Conservation (phyloP, 202 grass and related monocot genomes). For the Digitaria exilis region DNA sequence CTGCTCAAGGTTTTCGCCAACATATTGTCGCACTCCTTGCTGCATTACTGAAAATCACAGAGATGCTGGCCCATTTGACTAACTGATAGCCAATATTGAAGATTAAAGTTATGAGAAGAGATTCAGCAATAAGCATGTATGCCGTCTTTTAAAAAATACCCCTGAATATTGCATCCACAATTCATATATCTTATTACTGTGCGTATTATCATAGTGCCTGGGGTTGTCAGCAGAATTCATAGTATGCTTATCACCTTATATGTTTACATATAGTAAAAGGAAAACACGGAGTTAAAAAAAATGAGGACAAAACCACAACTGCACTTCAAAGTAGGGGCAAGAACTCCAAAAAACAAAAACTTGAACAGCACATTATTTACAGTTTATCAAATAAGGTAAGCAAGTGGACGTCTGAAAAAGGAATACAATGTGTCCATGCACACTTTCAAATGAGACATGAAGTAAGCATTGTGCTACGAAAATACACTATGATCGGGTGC, state of each 20-base stretch:
- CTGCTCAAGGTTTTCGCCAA: slow-evolving; percentile 65
- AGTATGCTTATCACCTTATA: not conserved
- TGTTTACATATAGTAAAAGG: not conserved
- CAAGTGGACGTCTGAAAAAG: not conserved
- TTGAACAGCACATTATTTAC: not conserved
- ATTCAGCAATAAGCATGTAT: not conserved
- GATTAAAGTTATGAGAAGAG: not conserved
- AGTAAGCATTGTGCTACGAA: not conserved
- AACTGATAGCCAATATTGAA: not conserved
- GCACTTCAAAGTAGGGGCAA: too few relatives aligned
- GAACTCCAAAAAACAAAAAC: too few relatives aligned
- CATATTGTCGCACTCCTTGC: slow-evolving; percentile 43
- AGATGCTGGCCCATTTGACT: slow-evolving; percentile 14
- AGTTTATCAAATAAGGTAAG: not conserved
- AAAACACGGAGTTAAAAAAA: too few relatives aligned
- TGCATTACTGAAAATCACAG: slow-evolving; percentile 44
- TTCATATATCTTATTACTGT: not conserved
- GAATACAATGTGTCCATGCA: not conserved
- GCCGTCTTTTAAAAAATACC: not conserved
- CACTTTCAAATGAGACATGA: not conserved
- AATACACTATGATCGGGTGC: not conserved
- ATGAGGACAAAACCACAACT: too few relatives aligned
- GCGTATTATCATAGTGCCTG: not conserved
- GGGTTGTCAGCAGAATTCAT: not conserved
- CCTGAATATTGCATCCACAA: not conserved